Conservation (phyloP, 2,329 filamentous ascomycete species). For the Colletotrichum endophyticum region DNA sequence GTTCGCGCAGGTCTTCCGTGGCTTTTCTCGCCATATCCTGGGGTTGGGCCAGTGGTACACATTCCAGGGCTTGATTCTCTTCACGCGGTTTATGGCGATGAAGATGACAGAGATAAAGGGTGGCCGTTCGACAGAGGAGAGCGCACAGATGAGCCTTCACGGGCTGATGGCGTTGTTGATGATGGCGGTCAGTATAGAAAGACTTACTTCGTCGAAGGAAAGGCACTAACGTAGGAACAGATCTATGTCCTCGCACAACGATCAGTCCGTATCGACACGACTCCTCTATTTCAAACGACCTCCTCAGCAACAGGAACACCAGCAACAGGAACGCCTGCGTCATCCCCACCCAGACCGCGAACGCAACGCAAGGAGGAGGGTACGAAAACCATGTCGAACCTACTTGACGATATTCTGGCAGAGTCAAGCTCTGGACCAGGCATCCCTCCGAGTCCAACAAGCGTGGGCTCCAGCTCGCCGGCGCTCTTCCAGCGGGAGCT, state of each 20-base stretch:
- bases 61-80: slow-evolving; percentile 65
- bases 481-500: slow-evolving; percentile 15
- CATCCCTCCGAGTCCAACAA: slow-evolving; percentile 10
- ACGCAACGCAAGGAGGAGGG: slow-evolving; percentile 29
- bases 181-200: slow-evolving; percentile 50
- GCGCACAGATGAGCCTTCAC: slow-evolving; percentile 58
- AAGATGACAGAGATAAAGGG: slow-evolving; percentile 44
- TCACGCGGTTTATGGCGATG: slow-evolving; percentile 57
- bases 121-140: slow-evolving; percentile 38
- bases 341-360: slow-evolving; percentile 23
- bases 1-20: slow-evolving; percentile 64
- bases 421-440: slow-evolving; percentile 22
- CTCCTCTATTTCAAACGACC: slow-evolving; percentile 54
- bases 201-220: not conserved
- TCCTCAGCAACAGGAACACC: slow-evolving; percentile 21
- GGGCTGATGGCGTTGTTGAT: slow-evolving; percentile 57
- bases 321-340: slow-evolving; percentile 25
- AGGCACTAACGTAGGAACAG: slow-evolving; percentile 34
- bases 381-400: slow-evolving; percentile 49
- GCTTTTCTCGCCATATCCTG: slow-evolving; percentile 62
- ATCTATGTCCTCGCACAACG: slow-evolving; percentile 48
- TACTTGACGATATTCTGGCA: slow-evolving; percentile 49
- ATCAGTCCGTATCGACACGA: slow-evolving; percentile 61
- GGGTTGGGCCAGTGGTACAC: slow-evolving; percentile 71
- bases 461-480: slow-evolving; percentile 21